Evolutionary conservation across 768 basidiomycete genomes (phyloP), one percentile per base, ranked within the genome.

Genomic region (Naganishia randhawae): DNA sequence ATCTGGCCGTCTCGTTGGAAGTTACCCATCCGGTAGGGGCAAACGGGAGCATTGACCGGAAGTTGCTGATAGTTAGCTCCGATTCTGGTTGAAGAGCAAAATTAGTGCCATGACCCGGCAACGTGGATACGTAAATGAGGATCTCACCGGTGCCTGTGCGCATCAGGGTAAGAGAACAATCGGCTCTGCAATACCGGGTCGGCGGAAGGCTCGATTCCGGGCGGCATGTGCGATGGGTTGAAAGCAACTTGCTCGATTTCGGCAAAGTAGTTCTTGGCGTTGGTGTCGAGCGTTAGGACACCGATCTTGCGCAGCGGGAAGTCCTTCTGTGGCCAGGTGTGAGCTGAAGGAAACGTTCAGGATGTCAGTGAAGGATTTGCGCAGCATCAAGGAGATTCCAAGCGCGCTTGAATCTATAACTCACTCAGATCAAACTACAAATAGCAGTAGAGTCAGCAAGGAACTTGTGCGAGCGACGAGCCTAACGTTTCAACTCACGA

Each of bases 181-280:
- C 94, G 90, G 25, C 90, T 89, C 78, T 97, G 93, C 71, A 97
- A 84, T 73, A 97, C 90, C 27, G 94, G 94, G 81, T 98, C 94
- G 25, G 88, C 86, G 4, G 90, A 88, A 45, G 92, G 85, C 83
- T 96, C 94, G 72, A 93, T 86, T 81, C 92, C 94, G 1, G 90
- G 91, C 11, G 95, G 79, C 55, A 86, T 82, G 80, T 97, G 94
- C 0, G 91, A 89, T 0, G 94, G 94, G 71, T 69, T 73, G 66
- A 62, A n/a, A 11, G 50, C 77, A 32, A 68, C 62, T 57, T 73
- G 73, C 68, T 77, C 75, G 65, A 78, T 71, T 69, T 76, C 74
- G 61, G 75, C 77, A 71, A 82, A 83, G 77, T 75, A 55, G 64
- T 66, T 70, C 64, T 73, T 69, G 22, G 75, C 69, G 72, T 83